Evolutionary conservation across 78 protist genomes (phyloP), one percentile per base, ranked within the genome.

Genomic region (Dictyostelium capitatum): DNA sequence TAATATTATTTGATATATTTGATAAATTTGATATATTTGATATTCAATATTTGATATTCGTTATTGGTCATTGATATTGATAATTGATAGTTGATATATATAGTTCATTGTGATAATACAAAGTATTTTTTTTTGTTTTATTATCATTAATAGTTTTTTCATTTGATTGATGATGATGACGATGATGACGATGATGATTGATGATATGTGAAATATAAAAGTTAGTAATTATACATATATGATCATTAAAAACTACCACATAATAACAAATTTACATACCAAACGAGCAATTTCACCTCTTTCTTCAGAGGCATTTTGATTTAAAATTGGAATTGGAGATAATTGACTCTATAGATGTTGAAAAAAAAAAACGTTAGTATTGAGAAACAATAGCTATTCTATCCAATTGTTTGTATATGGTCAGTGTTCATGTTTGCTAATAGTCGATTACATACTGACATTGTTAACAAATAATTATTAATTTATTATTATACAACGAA

Each of bases 241-340:
- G 23, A n/a, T 82, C 69, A 82, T 19, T n/a, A n/a, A n/a, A 37
- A 1, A 11, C 10, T 17, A 25, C 1, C n/a, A 78, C 32, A 28
- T 8, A 56, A 37, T 37, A 37, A 37, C 43, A 37, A 37, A 2
- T 37, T 37, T 37, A 37, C 43, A 2, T 74, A 92, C 96, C 43
- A 96, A 89, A 80, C 97, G 95, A 19, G 97, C 97, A 73, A 74
- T 82, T 72, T 96, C 97, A 75, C 93, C 97, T 78, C 85, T 84
- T 70, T 96, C 97, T 50, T 91, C 97, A 28, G 83, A 69, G 14
- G 95, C 97, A 32, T 90, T 82, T 41, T 91, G 92, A 23, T 73
- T 46, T 17, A 82, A 23, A 51, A 96, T 83, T 70, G 73, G 95
- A 30, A 91, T 82, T 65, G 97, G 96, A 72, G 82, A 79, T 57